A percentile compares a stretch with the other conserved stretches of the same genome.
phyloP scores from a whole-genome alignment of 2,329 filamentous ascomycete species.

The Ceratocystis destructans region DNA sequence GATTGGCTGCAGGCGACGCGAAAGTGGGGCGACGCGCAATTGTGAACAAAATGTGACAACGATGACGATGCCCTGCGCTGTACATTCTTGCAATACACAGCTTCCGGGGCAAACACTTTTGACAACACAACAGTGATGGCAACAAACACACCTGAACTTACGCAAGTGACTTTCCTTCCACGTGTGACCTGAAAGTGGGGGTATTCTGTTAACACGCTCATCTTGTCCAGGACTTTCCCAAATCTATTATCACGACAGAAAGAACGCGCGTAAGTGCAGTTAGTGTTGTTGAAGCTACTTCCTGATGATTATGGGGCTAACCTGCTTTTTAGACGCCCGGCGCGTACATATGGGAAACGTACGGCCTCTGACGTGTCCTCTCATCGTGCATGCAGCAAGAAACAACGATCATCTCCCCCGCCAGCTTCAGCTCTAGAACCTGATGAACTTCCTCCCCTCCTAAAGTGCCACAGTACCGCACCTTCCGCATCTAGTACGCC shows the following conservation, averaged over 20 bases:
- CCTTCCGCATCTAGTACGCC: not conserved
- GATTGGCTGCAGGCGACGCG: not conserved
- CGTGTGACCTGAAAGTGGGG: not conserved
- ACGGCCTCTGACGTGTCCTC: slow-evolving; percentile 21
- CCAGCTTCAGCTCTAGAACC: not conserved
- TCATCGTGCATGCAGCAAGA: slow-evolving; percentile 24
- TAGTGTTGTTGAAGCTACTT: not conserved
- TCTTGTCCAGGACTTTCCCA: slow-evolving; percentile 6
- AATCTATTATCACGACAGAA: slow-evolving; percentile 14
- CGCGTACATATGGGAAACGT: slow-evolving; percentile 32
- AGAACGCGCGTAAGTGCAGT: slow-evolving; percentile 12
- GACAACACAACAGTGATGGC: not conserved
- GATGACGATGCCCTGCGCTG: not conserved
- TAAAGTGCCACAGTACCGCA: not conserved
- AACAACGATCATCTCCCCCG: slow-evolving; percentile 18
- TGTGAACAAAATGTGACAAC: not conserved
- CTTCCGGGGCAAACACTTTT: not conserved
- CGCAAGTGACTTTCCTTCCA: not conserved
- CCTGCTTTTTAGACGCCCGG: slow-evolving; percentile 11
- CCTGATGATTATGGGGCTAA: not conserved
- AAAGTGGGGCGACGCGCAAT: slow-evolving; percentile 16
- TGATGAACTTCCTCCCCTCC: not conserved
- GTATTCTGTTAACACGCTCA: not conserved
- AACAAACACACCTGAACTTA: not conserved
- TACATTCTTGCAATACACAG: not conserved